A percentile compares a stretch with the other conserved stretches of the same genome.
Evolutionary conservation across 495 filamentous ascomycete genomes (phyloP).

Genomic region (Glutinoglossum americanum): DNA sequence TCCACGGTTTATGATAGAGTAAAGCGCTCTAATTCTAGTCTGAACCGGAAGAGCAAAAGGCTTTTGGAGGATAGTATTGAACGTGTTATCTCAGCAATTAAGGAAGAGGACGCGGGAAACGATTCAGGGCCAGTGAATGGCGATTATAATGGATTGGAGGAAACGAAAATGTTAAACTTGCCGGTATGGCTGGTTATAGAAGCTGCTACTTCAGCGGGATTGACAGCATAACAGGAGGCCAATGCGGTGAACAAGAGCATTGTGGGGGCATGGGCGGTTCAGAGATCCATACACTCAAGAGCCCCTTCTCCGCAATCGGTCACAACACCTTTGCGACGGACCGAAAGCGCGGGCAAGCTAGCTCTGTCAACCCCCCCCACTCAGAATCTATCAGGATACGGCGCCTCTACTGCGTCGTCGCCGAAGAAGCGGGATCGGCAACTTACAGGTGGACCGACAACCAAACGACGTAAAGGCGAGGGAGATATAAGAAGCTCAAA

Average conservation of each 20-base stretch:
- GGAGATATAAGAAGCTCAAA: neutral
- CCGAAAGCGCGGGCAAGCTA: neutral
- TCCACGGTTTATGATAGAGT: constrained; percentile 51
- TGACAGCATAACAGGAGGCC: constrained; percentile 22
- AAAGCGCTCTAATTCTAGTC: constrained; percentile 62
- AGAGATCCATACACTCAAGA: constrained; percentile 16
- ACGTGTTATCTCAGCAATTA: constrained; percentile 53
- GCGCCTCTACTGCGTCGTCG: constrained; percentile 4
- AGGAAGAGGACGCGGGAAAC: constrained; percentile 31
- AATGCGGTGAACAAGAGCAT: constrained; percentile 61
- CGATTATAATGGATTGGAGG: constrained; percentile 40
- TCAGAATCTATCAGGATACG: neutral
- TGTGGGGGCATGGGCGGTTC: constrained; percentile 23
- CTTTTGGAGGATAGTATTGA: constrained; percentile 72
- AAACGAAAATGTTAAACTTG: constrained; percentile 14
- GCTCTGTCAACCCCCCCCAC: neutral
- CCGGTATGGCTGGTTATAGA: neutral
- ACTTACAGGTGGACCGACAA: constrained; percentile 43
- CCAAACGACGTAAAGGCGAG: constrained; percentile 39
- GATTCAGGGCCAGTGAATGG: constrained; percentile 38
- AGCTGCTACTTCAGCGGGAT: constrained; percentile 1
- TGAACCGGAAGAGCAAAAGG: constrained; percentile 60
- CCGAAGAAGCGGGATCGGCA: constrained; percentile 26
- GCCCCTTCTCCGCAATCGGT: neutral
- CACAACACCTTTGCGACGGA: neutral